Evolutionary conservation across 2,329 filamentous ascomycete species (phyloP).

Genomic region (Nannizziopsis arthrosporioides): DNA sequence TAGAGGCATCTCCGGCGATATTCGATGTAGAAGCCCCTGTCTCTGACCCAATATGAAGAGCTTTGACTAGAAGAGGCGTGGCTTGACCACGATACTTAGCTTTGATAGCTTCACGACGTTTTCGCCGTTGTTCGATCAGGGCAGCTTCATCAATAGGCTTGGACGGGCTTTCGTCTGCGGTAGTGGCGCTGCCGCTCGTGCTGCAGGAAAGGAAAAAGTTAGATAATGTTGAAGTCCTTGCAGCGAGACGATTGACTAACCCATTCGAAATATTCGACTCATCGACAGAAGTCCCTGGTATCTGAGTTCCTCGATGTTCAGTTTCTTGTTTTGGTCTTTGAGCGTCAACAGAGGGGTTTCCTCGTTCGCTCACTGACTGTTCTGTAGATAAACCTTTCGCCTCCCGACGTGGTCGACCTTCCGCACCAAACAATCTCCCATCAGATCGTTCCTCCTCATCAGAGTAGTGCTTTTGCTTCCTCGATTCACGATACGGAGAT

Average conservation of each 20-base stretch:
- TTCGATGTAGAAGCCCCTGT: constrained; percentile 41
- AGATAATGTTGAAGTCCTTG: constrained; percentile 14
- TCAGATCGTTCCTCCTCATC: constrained; percentile 26
- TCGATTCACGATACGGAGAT: constrained; percentile 33
- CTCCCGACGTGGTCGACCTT: constrained; percentile 19
- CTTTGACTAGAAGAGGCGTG: constrained; percentile 63
- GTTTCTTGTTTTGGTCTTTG: constrained; percentile 50
- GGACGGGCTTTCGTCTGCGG: constrained; percentile 35
- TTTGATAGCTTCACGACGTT: constrained; percentile 70
- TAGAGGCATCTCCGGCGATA: constrained; percentile 36
- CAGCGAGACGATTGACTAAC: constrained; percentile 28
- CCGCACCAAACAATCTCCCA: constrained; percentile 13
- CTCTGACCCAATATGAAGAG: constrained; percentile 53
- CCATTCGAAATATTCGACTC: constrained; percentile 26
- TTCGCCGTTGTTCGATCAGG: constrained; percentile 73
- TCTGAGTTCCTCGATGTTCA: constrained; percentile 56
- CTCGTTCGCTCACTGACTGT: constrained; percentile 54
- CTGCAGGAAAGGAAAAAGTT: neutral
- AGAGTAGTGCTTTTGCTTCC: constrained; percentile 30
- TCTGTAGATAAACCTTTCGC: constrained; percentile 43
- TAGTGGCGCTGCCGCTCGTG: constrained; percentile 17
- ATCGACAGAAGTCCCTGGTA: constrained; percentile 36
- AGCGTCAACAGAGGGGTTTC: constrained; percentile 48
- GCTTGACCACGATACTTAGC: constrained; percentile 64
- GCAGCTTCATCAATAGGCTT: constrained; percentile 66